phyloP scores from a whole-genome alignment of 2,329 filamentous ascomycete species.

The Diaporthe batatas region DNA sequence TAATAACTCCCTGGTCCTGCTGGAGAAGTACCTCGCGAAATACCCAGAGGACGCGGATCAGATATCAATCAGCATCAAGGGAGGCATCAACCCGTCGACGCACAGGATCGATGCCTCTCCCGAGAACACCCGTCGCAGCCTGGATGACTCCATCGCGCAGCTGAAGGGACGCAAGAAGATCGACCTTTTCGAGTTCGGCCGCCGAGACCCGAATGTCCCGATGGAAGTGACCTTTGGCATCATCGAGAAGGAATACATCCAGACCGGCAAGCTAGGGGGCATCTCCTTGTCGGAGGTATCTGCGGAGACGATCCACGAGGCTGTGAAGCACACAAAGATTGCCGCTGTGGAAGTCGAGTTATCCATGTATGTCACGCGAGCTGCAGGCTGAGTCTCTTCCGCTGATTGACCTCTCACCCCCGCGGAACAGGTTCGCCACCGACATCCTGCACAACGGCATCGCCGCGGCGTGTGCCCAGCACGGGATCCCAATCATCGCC shows the following conservation, averaged over 20 bases:
- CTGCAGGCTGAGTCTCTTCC: too few species aligned
- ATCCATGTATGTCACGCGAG: background rate
- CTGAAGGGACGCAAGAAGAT: background rate
- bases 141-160: background rate
- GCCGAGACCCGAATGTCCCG: background rate
- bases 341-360: background rate
- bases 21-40: background rate
- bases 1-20: background rate
- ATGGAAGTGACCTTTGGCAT: background rate
- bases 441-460: background rate
- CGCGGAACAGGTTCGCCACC: background rate
- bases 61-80: background rate
- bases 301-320: background rate
- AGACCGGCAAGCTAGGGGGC: background rate
- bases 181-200: background rate
- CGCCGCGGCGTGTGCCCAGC: background rate
- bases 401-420: background rate
- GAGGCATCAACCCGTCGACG: background rate
- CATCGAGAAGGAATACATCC: background rate
- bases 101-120: background rate
- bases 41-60: background rate
- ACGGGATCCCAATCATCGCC: background rate
- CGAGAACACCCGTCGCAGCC: background rate
- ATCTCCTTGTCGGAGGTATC: background rate
- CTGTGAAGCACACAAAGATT: background rate